Percentiles rank a stretch among this genome's conserved stretches.
Conservation (phyloP, 192 early-diverging fungal species). For the Gryganskiella cystojenkinii region DNA sequence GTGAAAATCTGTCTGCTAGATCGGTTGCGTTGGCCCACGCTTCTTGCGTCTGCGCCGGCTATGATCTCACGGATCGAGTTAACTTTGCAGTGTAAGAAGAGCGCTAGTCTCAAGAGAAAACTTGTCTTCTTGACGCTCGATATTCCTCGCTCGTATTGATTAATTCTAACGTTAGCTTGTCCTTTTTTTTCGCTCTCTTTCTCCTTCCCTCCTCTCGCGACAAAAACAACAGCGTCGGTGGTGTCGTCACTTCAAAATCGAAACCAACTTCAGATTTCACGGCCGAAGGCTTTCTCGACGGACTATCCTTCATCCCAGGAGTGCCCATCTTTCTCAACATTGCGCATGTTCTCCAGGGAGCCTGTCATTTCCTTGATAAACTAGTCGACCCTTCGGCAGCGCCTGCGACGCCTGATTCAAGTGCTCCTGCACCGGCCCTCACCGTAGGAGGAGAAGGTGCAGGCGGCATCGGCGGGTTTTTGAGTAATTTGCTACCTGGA, state of each 20-base stretch:
- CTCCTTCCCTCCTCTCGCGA: background rate
- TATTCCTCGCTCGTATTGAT: too few relatives aligned
- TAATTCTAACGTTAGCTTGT: too few relatives aligned
- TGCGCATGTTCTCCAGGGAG: too few relatives aligned
- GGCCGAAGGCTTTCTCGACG: constrained; percentile 1
- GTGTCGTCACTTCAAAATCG: background rate
- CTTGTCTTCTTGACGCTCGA: background rate
- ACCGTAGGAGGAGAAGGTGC: too few relatives aligned
- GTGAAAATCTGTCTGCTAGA: too few relatives aligned
- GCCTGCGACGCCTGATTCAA: too few relatives aligned
- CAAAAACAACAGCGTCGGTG: constrained; percentile 8
- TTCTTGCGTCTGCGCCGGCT: constrained; percentile 1
- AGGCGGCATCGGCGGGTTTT: too few relatives aligned
- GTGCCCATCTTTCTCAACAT: too few relatives aligned
- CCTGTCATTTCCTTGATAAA: too few relatives aligned
- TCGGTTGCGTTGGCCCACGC: constrained; percentile 1
- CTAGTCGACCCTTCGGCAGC: too few relatives aligned
- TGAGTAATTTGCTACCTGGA: too few relatives aligned
- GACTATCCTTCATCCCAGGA: background rate
- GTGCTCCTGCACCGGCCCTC: too few relatives aligned
- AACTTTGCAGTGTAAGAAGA: constrained; percentile 23
- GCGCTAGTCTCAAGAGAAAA: background rate
- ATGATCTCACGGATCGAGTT: constrained; percentile 17
- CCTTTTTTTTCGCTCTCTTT: background rate
- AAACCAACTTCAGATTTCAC: background rate